A percentile compares a stretch with the other conserved stretches of the same genome.
These are phyloP conservation scores for Phlebiopsis flavidoalba DNA, from an alignment of 768 basidiomycete species.

Conservation along the genomic window DNA sequence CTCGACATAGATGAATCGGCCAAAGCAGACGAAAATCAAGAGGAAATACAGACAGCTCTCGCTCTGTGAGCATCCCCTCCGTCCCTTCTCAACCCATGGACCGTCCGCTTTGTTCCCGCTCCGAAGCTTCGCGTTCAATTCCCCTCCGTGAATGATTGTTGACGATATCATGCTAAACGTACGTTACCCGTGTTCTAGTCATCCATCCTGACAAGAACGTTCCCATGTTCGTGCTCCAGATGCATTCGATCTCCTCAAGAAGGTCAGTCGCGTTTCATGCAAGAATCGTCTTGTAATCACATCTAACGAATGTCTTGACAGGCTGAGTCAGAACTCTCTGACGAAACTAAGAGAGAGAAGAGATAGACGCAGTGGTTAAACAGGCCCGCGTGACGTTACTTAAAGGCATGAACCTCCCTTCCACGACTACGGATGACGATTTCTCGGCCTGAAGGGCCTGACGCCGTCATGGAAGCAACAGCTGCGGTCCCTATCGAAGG, in stretches of 20 bases:
- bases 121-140: constrained; percentile 10
- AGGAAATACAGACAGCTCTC: constrained; percentile 83
- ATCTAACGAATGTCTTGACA: constrained; percentile 22
- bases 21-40: constrained; percentile 81
- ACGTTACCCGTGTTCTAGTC: constrained; percentile 54
- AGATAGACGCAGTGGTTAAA: constrained; percentile 73
- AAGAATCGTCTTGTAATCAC: neutral
- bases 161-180: constrained; percentile 19
- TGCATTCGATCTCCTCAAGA: constrained; percentile 91
- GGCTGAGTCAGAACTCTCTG: constrained; percentile 82
- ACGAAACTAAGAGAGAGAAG: constrained; percentile 74
- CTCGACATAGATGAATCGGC: constrained; percentile 71
- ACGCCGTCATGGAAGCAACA: constrained; percentile 62
- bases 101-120: constrained; percentile 2
- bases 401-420: constrained; percentile 56
- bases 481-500: constrained; percentile 70
- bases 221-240: constrained; percentile 84
- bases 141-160: constrained; percentile 1
- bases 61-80: constrained; percentile 52
- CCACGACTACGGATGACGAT: constrained; percentile 54
- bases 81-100: neutral
- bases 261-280: constrained; percentile 42
- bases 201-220: constrained; percentile 98
- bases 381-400: constrained; percentile 70
- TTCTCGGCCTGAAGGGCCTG: constrained; percentile 45